These are phyloP conservation scores for Sonneratia caseolaris DNA, from an alignment of 345 rosid genomes.

Conservation along the genomic window DNA sequence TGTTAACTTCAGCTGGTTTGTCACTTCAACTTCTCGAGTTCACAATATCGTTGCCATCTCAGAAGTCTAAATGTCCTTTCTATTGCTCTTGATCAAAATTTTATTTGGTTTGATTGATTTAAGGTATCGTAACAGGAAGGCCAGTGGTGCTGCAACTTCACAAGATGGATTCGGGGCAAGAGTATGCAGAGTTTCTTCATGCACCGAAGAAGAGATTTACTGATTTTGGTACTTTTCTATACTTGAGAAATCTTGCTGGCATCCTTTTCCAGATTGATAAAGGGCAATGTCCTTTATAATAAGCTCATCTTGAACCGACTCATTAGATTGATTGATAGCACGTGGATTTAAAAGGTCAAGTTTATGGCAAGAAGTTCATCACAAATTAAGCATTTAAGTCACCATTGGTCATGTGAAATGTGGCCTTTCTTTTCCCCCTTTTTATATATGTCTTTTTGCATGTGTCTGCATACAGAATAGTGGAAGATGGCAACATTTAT, in stretches of 20 bases:
- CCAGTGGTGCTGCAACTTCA: constrained; percentile 96
- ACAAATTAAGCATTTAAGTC: no score
- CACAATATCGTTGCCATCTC: neutral
- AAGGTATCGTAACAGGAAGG: constrained; percentile 93
- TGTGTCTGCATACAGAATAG: no score
- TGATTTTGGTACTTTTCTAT: constrained; percentile 54
- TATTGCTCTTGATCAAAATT: neutral
- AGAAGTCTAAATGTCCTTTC: no score
- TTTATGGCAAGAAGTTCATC: no score
- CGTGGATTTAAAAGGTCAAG: no score
- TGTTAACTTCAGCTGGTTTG: neutral
- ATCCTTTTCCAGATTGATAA: neutral
- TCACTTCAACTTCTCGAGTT: neutral
- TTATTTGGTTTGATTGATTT: neutral
- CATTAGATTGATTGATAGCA: no score
- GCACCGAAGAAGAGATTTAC: constrained; percentile 56
- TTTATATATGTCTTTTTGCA: no score
- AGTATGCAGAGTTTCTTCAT: constrained; percentile 96
- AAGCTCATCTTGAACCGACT: no score
- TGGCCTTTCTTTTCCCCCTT: no score
- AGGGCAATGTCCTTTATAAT: no score
- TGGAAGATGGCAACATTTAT: no score
- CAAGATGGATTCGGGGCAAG: constrained; percentile 62
- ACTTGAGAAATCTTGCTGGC: neutral
- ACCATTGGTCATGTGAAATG: no score